Conservation (phyloP, 2,329 filamentous ascomycete species). For the Aspergillus tamarii region DNA sequence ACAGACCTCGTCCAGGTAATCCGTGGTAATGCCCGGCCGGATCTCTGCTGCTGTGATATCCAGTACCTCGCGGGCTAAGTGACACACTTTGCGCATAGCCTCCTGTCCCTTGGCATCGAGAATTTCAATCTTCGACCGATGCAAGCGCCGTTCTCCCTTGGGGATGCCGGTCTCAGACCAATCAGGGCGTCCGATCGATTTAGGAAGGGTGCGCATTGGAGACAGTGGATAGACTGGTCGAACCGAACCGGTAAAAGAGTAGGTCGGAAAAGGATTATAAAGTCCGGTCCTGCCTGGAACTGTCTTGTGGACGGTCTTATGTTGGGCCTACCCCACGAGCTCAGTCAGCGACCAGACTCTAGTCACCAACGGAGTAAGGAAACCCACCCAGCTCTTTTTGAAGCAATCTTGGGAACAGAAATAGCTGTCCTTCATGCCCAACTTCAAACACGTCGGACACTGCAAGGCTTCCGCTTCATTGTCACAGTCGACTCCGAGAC, state of each 20-base stretch:
- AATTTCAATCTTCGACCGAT: slow-evolving; percentile 75
- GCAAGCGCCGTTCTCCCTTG: slow-evolving; percentile 59
- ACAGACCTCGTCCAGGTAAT: slow-evolving; percentile 85
- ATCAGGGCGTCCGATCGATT: slow-evolving; percentile 76
- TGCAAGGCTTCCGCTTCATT: slow-evolving; percentile 82
- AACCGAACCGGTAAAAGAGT: slow-evolving; percentile 74
- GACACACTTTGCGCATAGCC: slow-evolving; percentile 86
- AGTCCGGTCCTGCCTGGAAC: slow-evolving; percentile 75
- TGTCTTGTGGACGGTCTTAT: slow-evolving; percentile 56
- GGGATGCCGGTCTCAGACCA: slow-evolving; percentile 79
- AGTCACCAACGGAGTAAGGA: slow-evolving; percentile 3
- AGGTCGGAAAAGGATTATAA: slow-evolving; percentile 86
- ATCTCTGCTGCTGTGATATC: slow-evolving; percentile 81
- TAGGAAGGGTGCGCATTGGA: slow-evolving; percentile 68
- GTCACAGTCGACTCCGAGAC: slow-evolving; percentile 74
- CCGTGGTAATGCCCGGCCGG: slow-evolving; percentile 84
- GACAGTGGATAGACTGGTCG: slow-evolving; percentile 84
- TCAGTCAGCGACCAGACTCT: slow-evolving; percentile 5
- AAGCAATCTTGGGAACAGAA: slow-evolving; percentile 97
- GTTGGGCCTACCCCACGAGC: slow-evolving; percentile 9
- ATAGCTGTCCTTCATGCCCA: slow-evolving; percentile 64
- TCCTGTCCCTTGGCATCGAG: slow-evolving; percentile 75
- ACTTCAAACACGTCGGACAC: slow-evolving; percentile 88
- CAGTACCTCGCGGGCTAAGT: slow-evolving; percentile 79
- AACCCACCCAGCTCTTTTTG: slow-evolving; percentile 87